Percentiles rank a stretch among this genome's conserved stretches.
phyloP scores from a whole-genome alignment of 2,329 filamentous ascomycete genomes.

The Beauveria pseudobassiana region DNA sequence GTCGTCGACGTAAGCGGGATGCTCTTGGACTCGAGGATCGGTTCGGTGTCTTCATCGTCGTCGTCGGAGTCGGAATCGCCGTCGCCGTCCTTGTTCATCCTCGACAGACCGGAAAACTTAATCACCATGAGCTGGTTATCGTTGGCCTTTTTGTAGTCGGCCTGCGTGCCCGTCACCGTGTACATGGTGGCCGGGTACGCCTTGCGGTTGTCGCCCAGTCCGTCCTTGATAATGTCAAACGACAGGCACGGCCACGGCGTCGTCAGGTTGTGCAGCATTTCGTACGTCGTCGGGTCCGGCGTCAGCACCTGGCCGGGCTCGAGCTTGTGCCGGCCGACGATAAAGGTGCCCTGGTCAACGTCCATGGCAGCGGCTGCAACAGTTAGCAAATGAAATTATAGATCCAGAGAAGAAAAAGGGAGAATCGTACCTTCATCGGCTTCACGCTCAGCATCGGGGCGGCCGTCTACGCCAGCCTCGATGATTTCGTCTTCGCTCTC shows the following conservation, averaged over 20 bases:
- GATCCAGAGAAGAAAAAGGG: constrained; percentile 17
- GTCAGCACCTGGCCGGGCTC: constrained; percentile 85
- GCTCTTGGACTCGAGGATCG: constrained; percentile 85
- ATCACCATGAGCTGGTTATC: constrained; percentile 95
- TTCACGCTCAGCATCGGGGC: constrained; percentile 86
- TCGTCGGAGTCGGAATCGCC: constrained; percentile 57
- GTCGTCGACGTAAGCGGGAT: constrained; percentile 84
- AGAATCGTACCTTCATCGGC: constrained; percentile 65
- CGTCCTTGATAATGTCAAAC: constrained; percentile 84
- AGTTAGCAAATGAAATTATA: constrained; percentile 20
- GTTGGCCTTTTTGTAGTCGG: constrained; percentile 62
- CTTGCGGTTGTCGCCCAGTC: constrained; percentile 79
- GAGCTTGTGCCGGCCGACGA: constrained; percentile 87
- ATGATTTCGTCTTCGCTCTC: constrained; percentile 87
- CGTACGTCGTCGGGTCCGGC: constrained; percentile 89
- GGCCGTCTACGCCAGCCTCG: constrained; percentile 87
- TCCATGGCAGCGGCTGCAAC: constrained; percentile 59
- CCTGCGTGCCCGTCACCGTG: constrained; percentile 89
- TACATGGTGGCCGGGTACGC: constrained; percentile 96
- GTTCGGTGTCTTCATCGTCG: constrained; percentile 72
- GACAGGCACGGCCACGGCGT: constrained; percentile 96
- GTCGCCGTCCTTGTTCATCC: constrained; percentile 66
- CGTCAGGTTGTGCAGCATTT: constrained; percentile 92
- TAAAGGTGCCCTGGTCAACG: constrained; percentile 89
- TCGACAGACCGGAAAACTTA: constrained; percentile 87